Conservation (phyloP, 2,329 filamentous ascomycete species). For the Neonectria sp. region DNA sequence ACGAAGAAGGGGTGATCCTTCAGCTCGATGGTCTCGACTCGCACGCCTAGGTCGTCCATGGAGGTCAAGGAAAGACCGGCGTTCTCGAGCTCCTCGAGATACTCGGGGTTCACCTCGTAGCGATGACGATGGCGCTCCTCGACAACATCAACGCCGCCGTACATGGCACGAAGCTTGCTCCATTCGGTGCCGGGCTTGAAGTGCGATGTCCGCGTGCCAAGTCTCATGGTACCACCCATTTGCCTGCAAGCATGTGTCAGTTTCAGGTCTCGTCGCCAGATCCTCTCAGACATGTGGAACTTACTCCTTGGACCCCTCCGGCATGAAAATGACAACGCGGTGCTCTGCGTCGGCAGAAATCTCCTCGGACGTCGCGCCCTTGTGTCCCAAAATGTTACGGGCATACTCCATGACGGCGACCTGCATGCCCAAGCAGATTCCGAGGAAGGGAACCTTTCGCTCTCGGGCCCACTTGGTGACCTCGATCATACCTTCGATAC, state of each 20-base stretch:
- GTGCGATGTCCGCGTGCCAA: constrained; percentile 80
- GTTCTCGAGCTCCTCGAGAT: constrained; percentile 77
- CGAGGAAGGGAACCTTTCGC: constrained; percentile 85
- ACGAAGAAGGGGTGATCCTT: constrained; percentile 89
- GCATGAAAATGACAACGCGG: constrained; percentile 91
- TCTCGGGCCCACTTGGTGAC: constrained; percentile 90
- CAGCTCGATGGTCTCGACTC: constrained; percentile 89
- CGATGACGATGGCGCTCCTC: constrained; percentile 88
- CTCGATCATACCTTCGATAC: constrained; percentile 91
- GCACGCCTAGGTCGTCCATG: constrained; percentile 82
- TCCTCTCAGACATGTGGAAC: constrained; percentile 29
- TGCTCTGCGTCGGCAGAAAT: constrained; percentile 71
- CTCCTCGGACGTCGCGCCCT: constrained; percentile 70
- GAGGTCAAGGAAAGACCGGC: constrained; percentile 83
- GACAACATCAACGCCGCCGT: constrained; percentile 71
- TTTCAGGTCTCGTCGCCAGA: constrained; percentile 3
- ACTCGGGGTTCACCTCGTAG: constrained; percentile 90
- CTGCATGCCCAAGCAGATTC: constrained; percentile 94
- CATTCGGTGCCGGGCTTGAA: constrained; percentile 85
- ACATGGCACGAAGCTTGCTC: constrained; percentile 83
- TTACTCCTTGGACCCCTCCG: constrained; percentile 71
- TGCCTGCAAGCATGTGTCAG: constrained; percentile 27
- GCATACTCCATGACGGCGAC: constrained; percentile 92
- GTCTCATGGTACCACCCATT: constrained; percentile 88
- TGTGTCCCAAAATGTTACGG: constrained; percentile 79